Evolutionary conservation across 2,329 filamentous ascomycete genomes (phyloP), one percentile per base, ranked within the genome.

Genomic region (Sclerotinia sclerotiorum): DNA sequence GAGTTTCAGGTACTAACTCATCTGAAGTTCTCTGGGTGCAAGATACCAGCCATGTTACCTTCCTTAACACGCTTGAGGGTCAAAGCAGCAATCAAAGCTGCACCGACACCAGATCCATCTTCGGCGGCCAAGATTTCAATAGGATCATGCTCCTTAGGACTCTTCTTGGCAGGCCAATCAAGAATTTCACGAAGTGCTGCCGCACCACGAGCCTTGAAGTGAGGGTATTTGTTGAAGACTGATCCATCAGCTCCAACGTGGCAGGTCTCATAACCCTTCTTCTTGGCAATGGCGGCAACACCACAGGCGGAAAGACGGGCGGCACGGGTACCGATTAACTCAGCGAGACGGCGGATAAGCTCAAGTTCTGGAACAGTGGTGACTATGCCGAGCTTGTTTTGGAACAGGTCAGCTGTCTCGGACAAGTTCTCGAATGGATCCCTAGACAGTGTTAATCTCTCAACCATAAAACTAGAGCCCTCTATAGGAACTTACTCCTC

Each of bases 221-320:
- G 91, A 17, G 95, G 95, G 82, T 99, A 99, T 80, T 98, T 98
- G 85, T 97, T 97, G 84, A 99, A 99, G 67, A 99, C 94, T 24
- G 92, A 97, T 49, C 95, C 95, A 78, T 99, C 95, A 64, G 95
- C 95, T 75, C 95, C 95, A 54, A 99, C 95, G 80, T 98, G 95
- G 83, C 92, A 97, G 49, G 87, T 85, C 77, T 90, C 82, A 80
- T 94, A 94, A 74, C 87, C 86, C 87, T 97, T 98, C 89, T 98
- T 98, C 82, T 90, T 96, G 86, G 91, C 93, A 77, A 99, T 97
- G 69, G 94, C 95, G 17, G 94, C 93, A 67, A 99, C 92, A 81
- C 95, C 95, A 77, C 95, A 98, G 35, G 94, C 90, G 21, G 94
- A 97, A 65, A 99, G 87, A 71, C 95, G 92, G 58, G 95, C 95